These are phyloP conservation scores for Cryphonectria radicalis DNA, from an alignment of 2,329 filamentous ascomycete species.

Conservation along the genomic window DNA sequence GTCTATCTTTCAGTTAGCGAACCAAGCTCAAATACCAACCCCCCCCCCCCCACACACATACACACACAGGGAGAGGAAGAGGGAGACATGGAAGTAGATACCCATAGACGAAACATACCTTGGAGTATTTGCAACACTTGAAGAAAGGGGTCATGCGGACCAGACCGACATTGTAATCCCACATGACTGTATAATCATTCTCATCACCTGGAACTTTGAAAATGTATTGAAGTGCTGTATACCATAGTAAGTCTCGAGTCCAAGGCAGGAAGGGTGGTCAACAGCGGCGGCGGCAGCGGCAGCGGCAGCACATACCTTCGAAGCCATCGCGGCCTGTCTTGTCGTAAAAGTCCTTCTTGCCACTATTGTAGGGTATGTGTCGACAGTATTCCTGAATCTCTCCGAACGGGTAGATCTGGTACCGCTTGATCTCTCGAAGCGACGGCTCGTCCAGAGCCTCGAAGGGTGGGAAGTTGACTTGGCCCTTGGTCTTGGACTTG, in stretches of 20 bases:
- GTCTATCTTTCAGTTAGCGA: slow-evolving; percentile 60
- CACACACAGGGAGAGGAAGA: too few relatives aligned
- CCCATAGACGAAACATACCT: slow-evolving; percentile 61
- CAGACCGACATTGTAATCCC: slow-evolving; percentile 95
- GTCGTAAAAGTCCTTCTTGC: slow-evolving; percentile 85
- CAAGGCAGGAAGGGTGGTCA: background rate
- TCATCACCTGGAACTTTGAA: slow-evolving; percentile 73
- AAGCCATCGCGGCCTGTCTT: slow-evolving; percentile 89
- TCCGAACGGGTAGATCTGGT: slow-evolving; percentile 68
- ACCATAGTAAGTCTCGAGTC: slow-evolving; percentile 24
- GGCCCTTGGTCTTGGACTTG: slow-evolving; percentile 65
- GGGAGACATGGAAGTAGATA: background rate
- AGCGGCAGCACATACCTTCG: slow-evolving; percentile 65
- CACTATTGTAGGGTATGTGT: slow-evolving; percentile 92
- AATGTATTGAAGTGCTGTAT: slow-evolving; percentile 78
- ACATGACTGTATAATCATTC: slow-evolving; percentile 78
- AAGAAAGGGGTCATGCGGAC: slow-evolving; percentile 95
- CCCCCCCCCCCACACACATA: background rate
- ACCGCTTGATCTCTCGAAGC: slow-evolving; percentile 62
- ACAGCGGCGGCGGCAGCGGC: background rate
- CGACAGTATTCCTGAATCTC: slow-evolving; percentile 65
- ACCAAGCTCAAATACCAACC: background rate
- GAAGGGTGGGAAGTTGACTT: slow-evolving; percentile 74
- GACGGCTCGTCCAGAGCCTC: slow-evolving; percentile 67
- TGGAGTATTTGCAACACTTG: slow-evolving; percentile 85